phyloP scores from a whole-genome alignment of 2,329 filamentous ascomycete species.

The Ophiosphaerella korrae region DNA sequence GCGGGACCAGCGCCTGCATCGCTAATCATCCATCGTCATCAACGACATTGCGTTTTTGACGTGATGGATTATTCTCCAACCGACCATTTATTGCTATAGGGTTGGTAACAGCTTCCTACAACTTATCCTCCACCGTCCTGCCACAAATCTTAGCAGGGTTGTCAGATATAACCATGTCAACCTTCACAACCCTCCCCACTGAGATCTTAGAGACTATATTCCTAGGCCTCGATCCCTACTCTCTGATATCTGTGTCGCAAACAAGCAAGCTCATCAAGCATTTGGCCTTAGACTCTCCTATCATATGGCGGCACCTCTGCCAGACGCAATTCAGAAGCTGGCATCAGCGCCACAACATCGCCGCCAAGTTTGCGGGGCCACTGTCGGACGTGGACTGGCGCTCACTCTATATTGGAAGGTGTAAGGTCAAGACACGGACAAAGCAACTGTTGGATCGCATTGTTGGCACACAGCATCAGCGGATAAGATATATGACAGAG shows the following conservation, averaged over 20 bases:
- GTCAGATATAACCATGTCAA: conserved; percentile 8
- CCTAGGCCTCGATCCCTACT: conserved; percentile 60
- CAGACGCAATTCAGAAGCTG: conserved; percentile 72
- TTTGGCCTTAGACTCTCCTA: conserved; percentile 70
- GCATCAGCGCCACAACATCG: conserved; percentile 57
- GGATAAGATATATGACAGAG: conserved; percentile 70
- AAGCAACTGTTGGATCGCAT: conserved; percentile 64
- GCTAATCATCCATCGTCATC: conserved; percentile 10
- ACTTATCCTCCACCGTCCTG: neutral
- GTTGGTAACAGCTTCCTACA: neutral
- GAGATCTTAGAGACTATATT: conserved; percentile 86
- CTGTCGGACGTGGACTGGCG: conserved; percentile 75
- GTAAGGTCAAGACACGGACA: conserved; percentile 42
- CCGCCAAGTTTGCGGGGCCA: conserved; percentile 46
- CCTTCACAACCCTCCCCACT: conserved; percentile 65
- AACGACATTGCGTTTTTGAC: conserved; percentile 16
- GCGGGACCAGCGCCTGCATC: conserved; percentile 16
- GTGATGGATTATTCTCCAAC: neutral
- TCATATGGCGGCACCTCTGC: conserved; percentile 84
- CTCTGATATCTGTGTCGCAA: conserved; percentile 59
- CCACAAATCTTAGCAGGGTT: neutral
- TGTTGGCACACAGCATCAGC: conserved; percentile 70
- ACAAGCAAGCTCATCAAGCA: conserved; percentile 68
- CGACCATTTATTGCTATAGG: neutral
- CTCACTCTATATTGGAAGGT: conserved; percentile 47